Evolutionary conservation across 768 basidiomycete genomes (phyloP).

Genomic region (Coprinellus micaceus): DNA sequence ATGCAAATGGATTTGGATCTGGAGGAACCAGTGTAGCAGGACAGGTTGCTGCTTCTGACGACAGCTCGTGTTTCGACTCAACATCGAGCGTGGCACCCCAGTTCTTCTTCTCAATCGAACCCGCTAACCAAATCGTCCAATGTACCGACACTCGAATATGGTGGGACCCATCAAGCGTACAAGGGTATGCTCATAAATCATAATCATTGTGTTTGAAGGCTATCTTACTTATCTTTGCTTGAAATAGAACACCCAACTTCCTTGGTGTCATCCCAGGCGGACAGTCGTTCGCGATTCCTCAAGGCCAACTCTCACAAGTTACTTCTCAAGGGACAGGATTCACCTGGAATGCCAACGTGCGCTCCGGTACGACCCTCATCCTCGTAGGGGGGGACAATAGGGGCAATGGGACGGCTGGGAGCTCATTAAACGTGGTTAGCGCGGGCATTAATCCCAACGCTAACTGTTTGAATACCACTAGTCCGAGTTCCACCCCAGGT

Average conservation of each 20-base stretch:
- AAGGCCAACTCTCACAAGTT: no score
- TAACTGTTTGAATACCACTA: constrained; percentile 53
- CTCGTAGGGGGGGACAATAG: constrained; percentile 64
- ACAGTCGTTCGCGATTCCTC: constrained; percentile 64
- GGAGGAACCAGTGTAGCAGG: constrained; percentile 74
- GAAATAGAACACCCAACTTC: constrained; percentile 52
- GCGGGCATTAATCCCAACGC: constrained; percentile 45
- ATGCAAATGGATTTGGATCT: constrained; percentile 49
- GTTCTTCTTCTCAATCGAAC: constrained; percentile 61
- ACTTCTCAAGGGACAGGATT: constrained; percentile 73
- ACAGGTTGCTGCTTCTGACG: constrained; percentile 46
- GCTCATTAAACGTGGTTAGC: constrained; percentile 52
- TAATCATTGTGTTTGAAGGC: neutral
- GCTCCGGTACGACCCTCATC: constrained; percentile 62
- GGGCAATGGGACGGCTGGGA: constrained; percentile 69
- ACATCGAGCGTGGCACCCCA: constrained; percentile 42
- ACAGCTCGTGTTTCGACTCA: constrained; percentile 59
- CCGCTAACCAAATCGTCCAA: constrained; percentile 61
- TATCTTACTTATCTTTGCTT: neutral
- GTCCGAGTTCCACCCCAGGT: constrained; percentile 77
- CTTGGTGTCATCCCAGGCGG: constrained; percentile 78
- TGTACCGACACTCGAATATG: constrained; percentile 61
- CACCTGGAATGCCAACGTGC: constrained; percentile 60
- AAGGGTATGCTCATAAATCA: constrained; percentile 43
- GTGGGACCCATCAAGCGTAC: constrained; percentile 52